Percentiles rank a stretch among this genome's conserved stretches.
Evolutionary conservation across 495 filamentous ascomycete species (phyloP).

Genomic region (Tuber aestivum): DNA sequence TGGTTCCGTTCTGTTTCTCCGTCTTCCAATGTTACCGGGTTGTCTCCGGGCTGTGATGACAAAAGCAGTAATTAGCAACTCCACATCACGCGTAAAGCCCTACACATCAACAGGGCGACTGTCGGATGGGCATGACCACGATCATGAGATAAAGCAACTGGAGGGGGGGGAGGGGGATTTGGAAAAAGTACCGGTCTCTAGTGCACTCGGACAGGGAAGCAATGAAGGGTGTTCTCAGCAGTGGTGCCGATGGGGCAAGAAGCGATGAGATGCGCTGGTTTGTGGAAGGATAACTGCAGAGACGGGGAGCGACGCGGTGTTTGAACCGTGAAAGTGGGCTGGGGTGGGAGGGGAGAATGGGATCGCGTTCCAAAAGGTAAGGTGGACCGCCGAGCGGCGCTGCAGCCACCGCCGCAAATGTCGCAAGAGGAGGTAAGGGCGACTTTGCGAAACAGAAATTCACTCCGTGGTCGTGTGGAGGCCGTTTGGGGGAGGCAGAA

Average conservation of each 20-base stretch:
- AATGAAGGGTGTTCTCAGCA: background rate
- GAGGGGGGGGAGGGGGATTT: background rate
- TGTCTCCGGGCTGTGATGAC: conserved; percentile 20
- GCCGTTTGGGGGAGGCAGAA: background rate
- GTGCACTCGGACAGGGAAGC: background rate
- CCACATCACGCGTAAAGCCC: conserved; percentile 37
- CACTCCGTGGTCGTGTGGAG: background rate
- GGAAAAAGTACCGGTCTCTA: conserved; percentile 1
- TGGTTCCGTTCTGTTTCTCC: conserved; percentile 1
- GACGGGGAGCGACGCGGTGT: background rate
- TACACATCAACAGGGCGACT: conserved; percentile 22
- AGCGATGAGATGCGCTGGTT: conserved; percentile 2
- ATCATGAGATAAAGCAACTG: background rate
- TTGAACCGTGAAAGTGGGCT: background rate
- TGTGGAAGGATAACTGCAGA: background rate
- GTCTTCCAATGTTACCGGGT: conserved; percentile 11
- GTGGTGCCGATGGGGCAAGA: background rate
- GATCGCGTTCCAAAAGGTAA: background rate
- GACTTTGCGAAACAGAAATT: background rate
- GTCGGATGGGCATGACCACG: background rate
- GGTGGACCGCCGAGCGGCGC: background rate
- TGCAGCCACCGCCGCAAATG: background rate
- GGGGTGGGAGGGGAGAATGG: background rate
- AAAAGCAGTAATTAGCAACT: conserved; percentile 28
- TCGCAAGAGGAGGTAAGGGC: background rate